These are phyloP conservation scores for Microcyclospora tardicrescens DNA, from an alignment of 2,329 filamentous ascomycete species.

Conservation along the genomic window DNA sequence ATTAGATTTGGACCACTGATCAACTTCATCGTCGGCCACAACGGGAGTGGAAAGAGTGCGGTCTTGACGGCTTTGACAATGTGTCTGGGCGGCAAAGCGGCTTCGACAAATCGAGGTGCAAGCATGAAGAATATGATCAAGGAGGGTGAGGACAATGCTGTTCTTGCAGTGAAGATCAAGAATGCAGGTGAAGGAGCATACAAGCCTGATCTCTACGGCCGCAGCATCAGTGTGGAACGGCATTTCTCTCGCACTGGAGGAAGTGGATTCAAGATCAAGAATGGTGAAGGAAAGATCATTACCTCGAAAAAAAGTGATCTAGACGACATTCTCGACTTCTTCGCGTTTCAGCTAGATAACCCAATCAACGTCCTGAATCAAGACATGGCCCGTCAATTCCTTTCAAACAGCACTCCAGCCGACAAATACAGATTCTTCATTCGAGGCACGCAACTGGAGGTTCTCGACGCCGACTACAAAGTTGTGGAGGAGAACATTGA, in stretches of 20 bases:
- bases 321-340: conserved; percentile 88
- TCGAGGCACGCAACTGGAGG: conserved; percentile 84
- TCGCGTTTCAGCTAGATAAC: conserved; percentile 88
- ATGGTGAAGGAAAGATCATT: conserved; percentile 52
- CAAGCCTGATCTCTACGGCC: conserved; percentile 67
- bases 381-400: conserved; percentile 84
- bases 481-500: conserved; percentile 70
- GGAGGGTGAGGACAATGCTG: conserved; percentile 62
- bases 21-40: conserved; percentile 96
- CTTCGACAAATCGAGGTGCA: conserved; percentile 79
- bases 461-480: conserved; percentile 81
- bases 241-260: conserved; percentile 64
- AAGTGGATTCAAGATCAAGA: conserved; percentile 81
- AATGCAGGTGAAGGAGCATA: conserved; percentile 80
- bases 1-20: conserved; percentile 85
- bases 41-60: conserved; percentile 95
- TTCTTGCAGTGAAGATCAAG: conserved; percentile 74
- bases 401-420: conserved; percentile 67
- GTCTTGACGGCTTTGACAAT: conserved; percentile 85
- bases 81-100: conserved; percentile 89
- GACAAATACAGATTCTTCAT: conserved; percentile 97
- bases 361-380: conserved; percentile 92
- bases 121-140: conserved; percentile 87
- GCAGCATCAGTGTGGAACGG: conserved; percentile 80
- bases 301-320: conserved; percentile 77